A percentile compares a stretch with the other conserved stretches of the same genome.
Conservation (phyloP, 139 green algal species). For the Micromonas pusilla region DNA sequence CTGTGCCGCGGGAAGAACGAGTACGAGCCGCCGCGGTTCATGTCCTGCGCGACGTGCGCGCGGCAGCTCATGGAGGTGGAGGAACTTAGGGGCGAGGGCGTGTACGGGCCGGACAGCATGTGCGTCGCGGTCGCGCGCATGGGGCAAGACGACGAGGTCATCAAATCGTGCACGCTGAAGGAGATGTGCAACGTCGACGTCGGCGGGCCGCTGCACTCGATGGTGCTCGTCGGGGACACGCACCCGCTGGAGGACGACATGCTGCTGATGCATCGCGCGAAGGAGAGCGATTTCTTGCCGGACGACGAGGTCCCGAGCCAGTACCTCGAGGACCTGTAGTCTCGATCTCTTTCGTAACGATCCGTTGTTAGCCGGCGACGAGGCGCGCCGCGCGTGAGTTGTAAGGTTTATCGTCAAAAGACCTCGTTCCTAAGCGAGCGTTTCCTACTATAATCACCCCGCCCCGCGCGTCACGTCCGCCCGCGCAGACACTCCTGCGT, state of each 20-base stretch:
- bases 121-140: slow-evolving; percentile 77
- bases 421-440: too few relatives aligned
- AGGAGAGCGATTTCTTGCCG: slow-evolving; percentile 13
- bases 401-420: too few relatives aligned
- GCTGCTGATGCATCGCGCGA: slow-evolving; percentile 27
- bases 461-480: neutral
- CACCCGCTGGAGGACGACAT: slow-evolving; percentile 62
- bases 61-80: slow-evolving; percentile 89
- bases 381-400: neutral
- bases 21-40: slow-evolving; percentile 82
- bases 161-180: slow-evolving; percentile 34
- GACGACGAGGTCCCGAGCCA: neutral
- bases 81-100: slow-evolving; percentile 50
- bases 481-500: slow-evolving; percentile 64
- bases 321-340: neutral
- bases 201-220: slow-evolving; percentile 80
- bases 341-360: too few relatives aligned
- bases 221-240: slow-evolving; percentile 64
- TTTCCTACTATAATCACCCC: neutral
- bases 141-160: slow-evolving; percentile 49
- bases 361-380: neutral
- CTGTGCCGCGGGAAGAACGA: slow-evolving; percentile 68
- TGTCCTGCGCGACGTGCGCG: slow-evolving; percentile 57
- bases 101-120: slow-evolving; percentile 57
- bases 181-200: slow-evolving; percentile 57